Conservation (phyloP, 2,329 filamentous ascomycete genomes). For the Ilyonectria sp. region DNA sequence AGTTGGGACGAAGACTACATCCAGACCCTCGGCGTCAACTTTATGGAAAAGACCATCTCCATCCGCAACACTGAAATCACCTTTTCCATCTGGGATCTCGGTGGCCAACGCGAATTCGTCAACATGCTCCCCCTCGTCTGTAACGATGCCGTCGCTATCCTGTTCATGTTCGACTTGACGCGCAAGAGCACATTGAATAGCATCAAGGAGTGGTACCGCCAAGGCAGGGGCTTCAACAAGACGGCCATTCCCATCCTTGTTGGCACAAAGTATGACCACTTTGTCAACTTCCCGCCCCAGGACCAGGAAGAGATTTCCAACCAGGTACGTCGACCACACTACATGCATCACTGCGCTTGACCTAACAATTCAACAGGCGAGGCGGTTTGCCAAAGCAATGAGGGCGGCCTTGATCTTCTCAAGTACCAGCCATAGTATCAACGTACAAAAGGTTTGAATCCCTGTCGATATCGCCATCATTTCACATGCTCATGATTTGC, state of each 20-base stretch:
- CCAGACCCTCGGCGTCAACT: conserved; percentile 98
- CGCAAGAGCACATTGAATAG: conserved; percentile 98
- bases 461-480: not conserved
- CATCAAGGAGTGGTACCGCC: conserved; percentile 99
- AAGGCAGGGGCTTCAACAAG: conserved; percentile 99
- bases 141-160: conserved; percentile 97
- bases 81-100: conserved; percentile 99
- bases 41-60: conserved; percentile 99
- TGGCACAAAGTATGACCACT: conserved; percentile 98
- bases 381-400: conserved; percentile 98
- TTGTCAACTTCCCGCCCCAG: conserved; percentile 97
- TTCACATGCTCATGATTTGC: conserved; percentile 30
- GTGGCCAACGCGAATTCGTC: conserved; percentile 98
- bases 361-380: conserved; percentile 72
- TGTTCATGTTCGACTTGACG: conserved; percentile 99
- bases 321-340: conserved; percentile 72
- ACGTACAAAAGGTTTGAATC: conserved; percentile 88
- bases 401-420: conserved; percentile 97
- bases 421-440: conserved; percentile 99
- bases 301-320: conserved; percentile 99
- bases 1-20: conserved; percentile 99
- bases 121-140: conserved; percentile 99
- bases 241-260: conserved; percentile 98
- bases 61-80: conserved; percentile 99
- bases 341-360: not conserved